Evolutionary conservation across 495 filamentous ascomycete genomes (phyloP).

Genomic region (Tuber magnatum): DNA sequence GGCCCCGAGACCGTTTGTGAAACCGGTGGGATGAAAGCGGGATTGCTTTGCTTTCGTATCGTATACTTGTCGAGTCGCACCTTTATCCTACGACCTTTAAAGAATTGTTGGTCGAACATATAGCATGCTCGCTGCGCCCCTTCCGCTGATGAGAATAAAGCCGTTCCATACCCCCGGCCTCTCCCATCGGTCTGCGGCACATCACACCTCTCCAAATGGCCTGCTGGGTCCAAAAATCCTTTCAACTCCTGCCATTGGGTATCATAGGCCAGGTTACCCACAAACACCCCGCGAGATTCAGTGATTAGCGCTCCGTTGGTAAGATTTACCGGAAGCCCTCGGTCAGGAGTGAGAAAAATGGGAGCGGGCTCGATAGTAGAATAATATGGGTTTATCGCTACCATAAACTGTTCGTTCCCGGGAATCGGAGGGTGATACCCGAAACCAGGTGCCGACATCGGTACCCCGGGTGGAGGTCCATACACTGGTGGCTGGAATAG

Average conservation of each 20-base stretch:
- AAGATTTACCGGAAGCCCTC: slow-evolving; percentile 32
- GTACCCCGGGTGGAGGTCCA: background rate
- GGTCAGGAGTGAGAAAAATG: slow-evolving; percentile 19
- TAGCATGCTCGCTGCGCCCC: slow-evolving; percentile 26
- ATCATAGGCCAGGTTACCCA: slow-evolving; percentile 29
- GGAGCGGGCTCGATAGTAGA: slow-evolving; percentile 10
- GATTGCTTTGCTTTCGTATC: slow-evolving; percentile 1
- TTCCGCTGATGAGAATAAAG: slow-evolving; percentile 19
- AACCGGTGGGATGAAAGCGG: background rate
- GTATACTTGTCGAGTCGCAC: slow-evolving; percentile 24
- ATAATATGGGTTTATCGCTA: background rate
- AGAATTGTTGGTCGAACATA: slow-evolving; percentile 26
- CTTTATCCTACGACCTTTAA: slow-evolving; percentile 23
- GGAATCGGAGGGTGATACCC: background rate
- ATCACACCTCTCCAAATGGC: slow-evolving; percentile 24
- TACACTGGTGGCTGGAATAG: background rate
- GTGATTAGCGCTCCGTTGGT: slow-evolving; percentile 28
- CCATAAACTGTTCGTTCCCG: background rate
- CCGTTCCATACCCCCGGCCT: slow-evolving; percentile 29
- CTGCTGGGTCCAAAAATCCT: slow-evolving; percentile 18
- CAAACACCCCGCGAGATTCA: slow-evolving; percentile 30
- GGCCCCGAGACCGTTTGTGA: background rate
- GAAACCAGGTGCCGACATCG: background rate
- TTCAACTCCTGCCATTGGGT: slow-evolving; percentile 33
- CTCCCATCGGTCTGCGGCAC: slow-evolving; percentile 25